These are phyloP conservation scores for Sclerotinia borealis DNA, from an alignment of 2,329 filamentous ascomycete genomes.

Conservation along the genomic window DNA sequence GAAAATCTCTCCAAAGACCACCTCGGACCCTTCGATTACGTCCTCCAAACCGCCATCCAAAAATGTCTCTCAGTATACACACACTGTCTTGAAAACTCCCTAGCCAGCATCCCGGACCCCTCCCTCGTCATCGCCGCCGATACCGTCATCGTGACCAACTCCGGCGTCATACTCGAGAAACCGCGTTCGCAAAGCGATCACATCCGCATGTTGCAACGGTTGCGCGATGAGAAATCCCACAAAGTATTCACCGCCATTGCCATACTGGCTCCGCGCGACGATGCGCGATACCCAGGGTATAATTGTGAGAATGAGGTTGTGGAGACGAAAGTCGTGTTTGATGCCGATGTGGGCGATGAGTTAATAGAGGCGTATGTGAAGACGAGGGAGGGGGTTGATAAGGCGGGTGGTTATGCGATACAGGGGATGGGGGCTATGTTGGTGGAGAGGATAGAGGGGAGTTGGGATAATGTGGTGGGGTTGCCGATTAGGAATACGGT, in stretches of 20 bases:
- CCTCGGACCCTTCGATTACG: slow-evolving; percentile 82
- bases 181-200: slow-evolving; percentile 77
- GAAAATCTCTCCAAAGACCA: slow-evolving; percentile 76
- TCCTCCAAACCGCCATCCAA: slow-evolving; percentile 74
- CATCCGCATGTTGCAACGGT: slow-evolving; percentile 71
- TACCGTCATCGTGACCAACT: slow-evolving; percentile 74
- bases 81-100: slow-evolving; percentile 35
- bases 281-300: slow-evolving; percentile 80
- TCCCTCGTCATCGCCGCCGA: slow-evolving; percentile 84
- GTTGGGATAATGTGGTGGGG: slow-evolving; percentile 90
- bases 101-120: slow-evolving; percentile 52
- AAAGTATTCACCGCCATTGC: slow-evolving; percentile 82
- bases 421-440: slow-evolving; percentile 84
- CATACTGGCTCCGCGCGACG: slow-evolving; percentile 74
- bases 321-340: slow-evolving; percentile 88
- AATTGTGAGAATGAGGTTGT: slow-evolving; percentile 74
- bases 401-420: slow-evolving; percentile 92
- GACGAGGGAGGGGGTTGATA: slow-evolving; percentile 89
- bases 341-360: slow-evolving; percentile 68
- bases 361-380: slow-evolving; percentile 75
- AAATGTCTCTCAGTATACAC: slow-evolving; percentile 69
- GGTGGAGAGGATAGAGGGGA: slow-evolving; percentile 82
- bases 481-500: slow-evolving; percentile 74
- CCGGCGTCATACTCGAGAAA: slow-evolving; percentile 83
- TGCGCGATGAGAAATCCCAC: slow-evolving; percentile 73